Conservation (phyloP, 2,329 filamentous ascomycete genomes). For the Atkinsonella hypoxylon region DNA sequence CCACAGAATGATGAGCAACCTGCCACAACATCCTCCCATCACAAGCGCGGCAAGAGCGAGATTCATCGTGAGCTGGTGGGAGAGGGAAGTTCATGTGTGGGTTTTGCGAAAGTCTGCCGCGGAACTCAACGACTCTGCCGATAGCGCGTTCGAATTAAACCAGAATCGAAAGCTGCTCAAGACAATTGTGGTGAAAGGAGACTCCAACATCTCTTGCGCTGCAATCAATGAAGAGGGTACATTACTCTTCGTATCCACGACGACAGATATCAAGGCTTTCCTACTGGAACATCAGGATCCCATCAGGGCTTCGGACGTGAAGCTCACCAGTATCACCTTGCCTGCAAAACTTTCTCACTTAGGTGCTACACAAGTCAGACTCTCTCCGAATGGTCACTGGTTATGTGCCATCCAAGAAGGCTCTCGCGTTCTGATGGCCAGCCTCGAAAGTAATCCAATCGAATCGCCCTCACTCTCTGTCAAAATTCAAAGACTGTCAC, state of each 20-base stretch:
- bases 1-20: conserved; percentile 67
- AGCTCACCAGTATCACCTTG: conserved; percentile 58
- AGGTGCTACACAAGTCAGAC: conserved; percentile 57
- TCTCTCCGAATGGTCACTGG: conserved; percentile 62
- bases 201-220: conserved; percentile 72
- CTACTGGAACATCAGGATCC: conserved; percentile 43
- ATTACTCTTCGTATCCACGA: conserved; percentile 65
- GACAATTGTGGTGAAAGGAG: conserved; percentile 56
- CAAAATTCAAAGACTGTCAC: conserved; percentile 35
- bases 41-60: conserved; percentile 61
- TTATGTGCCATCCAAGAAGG: conserved; percentile 52
- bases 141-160: conserved; percentile 30
- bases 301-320: conserved; percentile 45
- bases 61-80: conserved; percentile 85
- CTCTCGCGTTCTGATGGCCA: conserved; percentile 40
- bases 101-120: conserved; percentile 35
- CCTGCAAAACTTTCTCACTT: conserved; percentile 41
- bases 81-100: conserved; percentile 79
- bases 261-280: conserved; percentile 66
- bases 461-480: conserved; percentile 14
- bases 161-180: conserved; percentile 55
- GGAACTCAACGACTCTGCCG: conserved; percentile 30
- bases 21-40: conserved; percentile 69
- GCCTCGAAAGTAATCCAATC: conserved; percentile 11
- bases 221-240: conserved; percentile 59